phyloP scores from a whole-genome alignment of 2,329 filamentous ascomycete genomes.

The Calonectria multiphialidica region DNA sequence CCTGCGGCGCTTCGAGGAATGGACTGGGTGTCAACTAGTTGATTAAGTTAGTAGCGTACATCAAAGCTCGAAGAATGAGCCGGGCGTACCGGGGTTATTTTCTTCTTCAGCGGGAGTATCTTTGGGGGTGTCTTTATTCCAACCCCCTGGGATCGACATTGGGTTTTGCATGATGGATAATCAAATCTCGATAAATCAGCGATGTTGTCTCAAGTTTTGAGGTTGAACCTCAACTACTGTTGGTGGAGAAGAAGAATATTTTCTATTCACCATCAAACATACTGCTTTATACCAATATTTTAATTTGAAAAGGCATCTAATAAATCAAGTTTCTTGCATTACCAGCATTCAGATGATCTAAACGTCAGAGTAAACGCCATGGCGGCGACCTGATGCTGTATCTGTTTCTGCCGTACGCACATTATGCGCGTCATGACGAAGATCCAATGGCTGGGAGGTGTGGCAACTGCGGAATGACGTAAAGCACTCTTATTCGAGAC shows the following conservation, averaged over 20 bases:
- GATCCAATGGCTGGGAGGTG: conserved; percentile 34
- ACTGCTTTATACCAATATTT: background rate
- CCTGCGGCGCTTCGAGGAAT: conserved; percentile 54
- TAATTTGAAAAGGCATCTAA: conserved; percentile 19
- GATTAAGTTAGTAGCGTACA: background rate
- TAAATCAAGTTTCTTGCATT: conserved; percentile 43
- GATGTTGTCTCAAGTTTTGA: background rate
- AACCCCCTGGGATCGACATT: conserved; percentile 43
- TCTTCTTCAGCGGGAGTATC: conserved; percentile 42
- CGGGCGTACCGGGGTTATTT: conserved; percentile 46
- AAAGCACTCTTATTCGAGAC: conserved; percentile 7
- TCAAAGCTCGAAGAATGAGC: background rate
- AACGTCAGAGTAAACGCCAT: conserved; percentile 42
- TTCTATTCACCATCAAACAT: background rate
- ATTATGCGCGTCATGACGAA: conserved; percentile 43
- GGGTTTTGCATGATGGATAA: conserved; percentile 42
- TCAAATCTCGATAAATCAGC: background rate
- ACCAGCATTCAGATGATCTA: conserved; percentile 6
- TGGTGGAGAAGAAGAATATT: background rate
- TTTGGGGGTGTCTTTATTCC: conserved; percentile 48
- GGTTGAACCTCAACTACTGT: conserved; percentile 24
- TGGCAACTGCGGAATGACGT: conserved; percentile 43
- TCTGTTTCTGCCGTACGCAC: conserved; percentile 32
- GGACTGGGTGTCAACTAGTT: conserved; percentile 43
- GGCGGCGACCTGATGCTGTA: conserved; percentile 33